phyloP scores from a whole-genome alignment of 805 yeast species.

The Cyberlindnera bimundalis region DNA sequence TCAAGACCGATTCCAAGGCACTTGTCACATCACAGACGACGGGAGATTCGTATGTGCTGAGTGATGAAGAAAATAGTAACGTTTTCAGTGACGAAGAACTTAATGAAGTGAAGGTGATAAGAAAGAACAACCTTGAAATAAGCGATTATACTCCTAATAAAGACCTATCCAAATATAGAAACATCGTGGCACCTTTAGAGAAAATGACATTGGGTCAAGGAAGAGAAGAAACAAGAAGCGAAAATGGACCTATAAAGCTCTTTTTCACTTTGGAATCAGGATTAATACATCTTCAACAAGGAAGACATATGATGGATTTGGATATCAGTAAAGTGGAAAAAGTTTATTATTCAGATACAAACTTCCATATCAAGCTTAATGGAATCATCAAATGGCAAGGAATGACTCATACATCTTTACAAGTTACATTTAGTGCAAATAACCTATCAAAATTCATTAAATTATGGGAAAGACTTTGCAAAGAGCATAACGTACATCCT shows the following conservation, averaged over 20 bases:
- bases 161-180: neutral
- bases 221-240: neutral
- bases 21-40: neutral
- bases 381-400: neutral
- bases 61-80: conserved; percentile 1
- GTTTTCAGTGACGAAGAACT: conserved; percentile 14
- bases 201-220: conserved; percentile 1
- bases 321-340: neutral
- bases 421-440: neutral
- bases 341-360: neutral
- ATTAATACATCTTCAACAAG: neutral
- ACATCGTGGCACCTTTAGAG: conserved; percentile 4
- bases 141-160: neutral
- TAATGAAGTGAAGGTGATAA: conserved; percentile 7
- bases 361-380: neutral
- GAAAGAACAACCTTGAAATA: conserved; percentile 1
- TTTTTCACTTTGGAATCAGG: neutral
- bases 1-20: neutral
- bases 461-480: neutral
- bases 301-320: neutral
- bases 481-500: neutral
- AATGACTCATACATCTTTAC: neutral
- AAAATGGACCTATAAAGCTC: neutral
- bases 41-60: neutral
- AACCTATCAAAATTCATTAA: neutral